phyloP scores from a whole-genome alignment of 2,329 filamentous ascomycete genomes.

The Aureobasidium pullulans region DNA sequence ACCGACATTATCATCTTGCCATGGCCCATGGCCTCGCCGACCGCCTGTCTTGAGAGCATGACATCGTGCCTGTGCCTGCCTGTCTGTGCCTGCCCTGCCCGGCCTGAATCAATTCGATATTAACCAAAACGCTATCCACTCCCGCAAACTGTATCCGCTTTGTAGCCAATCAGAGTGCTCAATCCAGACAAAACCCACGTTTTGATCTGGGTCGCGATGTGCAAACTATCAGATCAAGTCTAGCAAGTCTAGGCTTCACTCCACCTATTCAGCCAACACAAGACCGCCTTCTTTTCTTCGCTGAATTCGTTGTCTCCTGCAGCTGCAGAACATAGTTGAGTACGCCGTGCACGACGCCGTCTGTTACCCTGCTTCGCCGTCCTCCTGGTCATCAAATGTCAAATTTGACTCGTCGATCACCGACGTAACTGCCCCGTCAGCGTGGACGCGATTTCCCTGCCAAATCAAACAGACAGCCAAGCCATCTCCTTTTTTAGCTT shows the following conservation, averaged over 20 bases:
- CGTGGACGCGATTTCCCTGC: not conserved
- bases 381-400: not conserved
- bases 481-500: conserved; percentile 5
- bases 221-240: conserved; percentile 11
- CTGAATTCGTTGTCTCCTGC: not conserved
- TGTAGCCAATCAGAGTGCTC: not conserved
- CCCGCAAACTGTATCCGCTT: not conserved
- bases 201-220: conserved; percentile 10
- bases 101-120: not conserved
- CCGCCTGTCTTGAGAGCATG: not conserved
- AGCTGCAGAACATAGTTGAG: not conserved
- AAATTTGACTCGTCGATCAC: not conserved
- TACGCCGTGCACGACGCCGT: not conserved
- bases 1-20: not conserved
- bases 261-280: not conserved
- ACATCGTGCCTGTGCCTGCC: not conserved
- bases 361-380: not conserved
- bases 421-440: not conserved
- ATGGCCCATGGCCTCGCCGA: not conserved
- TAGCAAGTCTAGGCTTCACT: conserved; percentile 1
- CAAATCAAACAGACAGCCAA: conserved; percentile 10
- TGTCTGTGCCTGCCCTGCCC: not conserved
- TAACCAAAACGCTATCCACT: not conserved
- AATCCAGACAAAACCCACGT: not conserved
- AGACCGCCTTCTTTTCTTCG: not conserved